These are phyloP conservation scores for Penicillium hesseltinei DNA, from an alignment of 2,329 filamentous ascomycete genomes.

Conservation along the genomic window DNA sequence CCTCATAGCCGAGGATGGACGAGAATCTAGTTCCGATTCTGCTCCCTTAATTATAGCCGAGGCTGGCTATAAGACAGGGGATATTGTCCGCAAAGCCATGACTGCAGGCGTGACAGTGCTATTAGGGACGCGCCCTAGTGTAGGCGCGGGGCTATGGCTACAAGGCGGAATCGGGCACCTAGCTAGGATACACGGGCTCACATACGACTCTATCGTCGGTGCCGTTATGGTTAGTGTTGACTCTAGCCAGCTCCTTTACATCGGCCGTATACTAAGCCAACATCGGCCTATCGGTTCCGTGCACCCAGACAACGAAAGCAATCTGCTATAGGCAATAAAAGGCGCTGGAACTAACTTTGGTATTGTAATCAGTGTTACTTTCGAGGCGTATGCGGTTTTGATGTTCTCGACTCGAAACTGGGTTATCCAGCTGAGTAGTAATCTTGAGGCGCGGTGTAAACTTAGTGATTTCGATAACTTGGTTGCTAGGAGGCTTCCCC, in stretches of 20 bases:
- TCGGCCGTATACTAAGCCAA: constrained; percentile 51
- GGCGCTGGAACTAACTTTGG: constrained; percentile 62
- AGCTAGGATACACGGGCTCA: constrained; percentile 54
- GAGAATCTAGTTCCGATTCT: constrained; percentile 1
- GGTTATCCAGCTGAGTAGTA: constrained; percentile 31
- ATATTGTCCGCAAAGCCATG: constrained; percentile 53
- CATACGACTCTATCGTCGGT: constrained; percentile 61
- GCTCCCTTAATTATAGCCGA: constrained; percentile 50
- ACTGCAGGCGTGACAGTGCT: constrained; percentile 54
- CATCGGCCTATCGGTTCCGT: constrained; percentile 44
- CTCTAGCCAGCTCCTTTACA: constrained; percentile 39
- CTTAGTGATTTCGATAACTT: constrained; percentile 40
- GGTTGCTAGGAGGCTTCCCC: constrained; percentile 41
- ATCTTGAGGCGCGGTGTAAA: constrained; percentile 32
- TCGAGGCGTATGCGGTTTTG: constrained; percentile 48
- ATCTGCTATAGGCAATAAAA: constrained; percentile 58
- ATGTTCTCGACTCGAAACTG: constrained; percentile 45
- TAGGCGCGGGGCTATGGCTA: constrained; percentile 62
- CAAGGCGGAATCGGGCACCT: constrained; percentile 65
- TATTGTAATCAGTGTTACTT: constrained; percentile 55
- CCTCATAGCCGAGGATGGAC: neutral
- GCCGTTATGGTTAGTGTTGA: constrained; percentile 26
- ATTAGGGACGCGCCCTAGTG: constrained; percentile 60
- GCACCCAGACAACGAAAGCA: constrained; percentile 48
- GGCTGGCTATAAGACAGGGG: constrained; percentile 56